Evolutionary conservation across 2,329 filamentous ascomycete species (phyloP), one percentile per base, ranked within the genome.

Genomic region (Calycina herbarum): DNA sequence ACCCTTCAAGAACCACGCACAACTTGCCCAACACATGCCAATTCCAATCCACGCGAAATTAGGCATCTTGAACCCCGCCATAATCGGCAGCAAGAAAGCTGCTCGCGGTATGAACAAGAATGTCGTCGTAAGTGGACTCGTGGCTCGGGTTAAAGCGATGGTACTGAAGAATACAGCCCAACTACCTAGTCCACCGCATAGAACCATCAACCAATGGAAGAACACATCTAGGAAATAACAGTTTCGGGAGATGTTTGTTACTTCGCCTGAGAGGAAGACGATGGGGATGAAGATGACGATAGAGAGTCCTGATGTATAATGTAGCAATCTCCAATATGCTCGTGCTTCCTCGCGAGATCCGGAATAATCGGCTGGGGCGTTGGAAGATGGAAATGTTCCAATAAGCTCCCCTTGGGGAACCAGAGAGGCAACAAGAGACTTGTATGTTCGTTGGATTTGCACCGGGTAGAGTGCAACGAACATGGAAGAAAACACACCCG

Each of bases 141-240:
- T 85, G 1, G 81, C 79, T 67, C 82, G 79, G 20, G 82, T 79
- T 42, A 85, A 74, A 17, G 83, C 73, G 60, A 84, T 74, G 1
- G 79, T 82, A n/a, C 78, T 75, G 2, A 77, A 77, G 66, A 85
- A 84, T 4, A 83, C 80, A 5, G 81, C 78, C 74, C 79, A 83
- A 0, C 77, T 79, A 3, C 80, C 81, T 6, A 82, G 72, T 1
- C 81, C 81, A 2, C 81, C 81, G 64, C 81, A 81, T 3, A 80
- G 70, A 48, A 82, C 79, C 78, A 85, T 81, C 54, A 85, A 75
- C 83, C 83, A 85, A 75, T 84, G 84, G 73, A 82, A 85, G 2
- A 82, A 82, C 0, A 84, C 81, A 65, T 85, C 83, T 11, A 85
- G 77, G 73, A 84, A 82, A 63, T 84, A 83, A 64, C 83, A 83